Evolutionary conservation across 208 protist genomes (phyloP).

Genomic region (Trypanosoma theileri): DNA sequence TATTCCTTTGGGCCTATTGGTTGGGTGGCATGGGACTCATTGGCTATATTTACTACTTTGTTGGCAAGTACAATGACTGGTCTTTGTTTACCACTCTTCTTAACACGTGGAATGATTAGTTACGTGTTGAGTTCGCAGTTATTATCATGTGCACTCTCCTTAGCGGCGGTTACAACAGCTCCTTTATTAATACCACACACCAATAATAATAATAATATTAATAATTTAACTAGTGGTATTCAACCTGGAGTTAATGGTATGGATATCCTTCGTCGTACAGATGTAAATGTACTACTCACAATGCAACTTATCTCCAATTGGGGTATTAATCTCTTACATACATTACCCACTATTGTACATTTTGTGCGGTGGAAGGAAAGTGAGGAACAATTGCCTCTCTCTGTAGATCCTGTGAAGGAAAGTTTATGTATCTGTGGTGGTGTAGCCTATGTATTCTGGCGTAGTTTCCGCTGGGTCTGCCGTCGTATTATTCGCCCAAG

Average conservation of each 20-base stretch:
- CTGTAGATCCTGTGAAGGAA: constrained; percentile 58
- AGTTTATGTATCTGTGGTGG: constrained; percentile 71
- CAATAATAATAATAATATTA: constrained; percentile 11
- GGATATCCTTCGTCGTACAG: constrained; percentile 49
- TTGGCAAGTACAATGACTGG: constrained; percentile 71
- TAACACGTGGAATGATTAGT: constrained; percentile 84
- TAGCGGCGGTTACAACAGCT: constrained; percentile 47
- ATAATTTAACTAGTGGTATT: constrained; percentile 27
- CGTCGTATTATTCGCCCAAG: constrained; percentile 37
- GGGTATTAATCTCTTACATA: constrained; percentile 63
- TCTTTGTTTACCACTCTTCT: constrained; percentile 65
- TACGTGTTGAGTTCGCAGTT: constrained; percentile 77
- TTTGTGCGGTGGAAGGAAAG: constrained; percentile 45
- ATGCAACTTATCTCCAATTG: constrained; percentile 69
- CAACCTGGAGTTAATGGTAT: constrained; percentile 40
- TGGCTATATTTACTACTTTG: constrained; percentile 50
- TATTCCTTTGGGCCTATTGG: constrained; percentile 76
- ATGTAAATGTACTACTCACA: constrained; percentile 76
- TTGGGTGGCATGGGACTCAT: constrained; percentile 72
- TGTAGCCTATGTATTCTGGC: constrained; percentile 59
- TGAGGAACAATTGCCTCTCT: constrained; percentile 32
- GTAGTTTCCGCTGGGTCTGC: constrained; percentile 40
- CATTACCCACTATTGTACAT: constrained; percentile 62
- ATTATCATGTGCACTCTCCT: constrained; percentile 57
- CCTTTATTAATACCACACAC: constrained; percentile 11